Evolutionary conservation across 2,329 filamentous ascomycete species (phyloP), one percentile per base, ranked within the genome.

Genomic region (Fusarium pseudocircinatum): DNA sequence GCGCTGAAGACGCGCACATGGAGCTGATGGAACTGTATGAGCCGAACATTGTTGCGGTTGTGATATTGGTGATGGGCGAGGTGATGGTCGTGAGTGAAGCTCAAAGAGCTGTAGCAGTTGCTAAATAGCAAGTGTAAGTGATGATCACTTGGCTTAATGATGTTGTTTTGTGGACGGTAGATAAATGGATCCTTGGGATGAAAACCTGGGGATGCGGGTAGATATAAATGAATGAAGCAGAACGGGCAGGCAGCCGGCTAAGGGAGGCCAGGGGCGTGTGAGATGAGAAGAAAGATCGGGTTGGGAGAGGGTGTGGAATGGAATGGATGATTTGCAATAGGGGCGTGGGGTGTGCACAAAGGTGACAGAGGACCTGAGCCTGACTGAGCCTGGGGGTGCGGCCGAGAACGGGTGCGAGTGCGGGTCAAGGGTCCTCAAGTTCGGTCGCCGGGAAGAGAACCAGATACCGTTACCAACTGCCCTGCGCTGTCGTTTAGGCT

Each of bases 1-100:
- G 83, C 44, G 82, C 78, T 2, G 85, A 80, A 58, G 79, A 75
- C 72, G 81, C 78, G 80, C 83, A 82, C 81, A 86, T 82, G 72
- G 84, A 85, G 84, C 85, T 86, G 79, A 86, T 87, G 62, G 85
- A 86, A 59, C 85, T 83, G 79, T 85, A 87, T 69, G 86, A 82
- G 75, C 84, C 83, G 81, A 84, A 87, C 86, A 88, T 88, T 78
- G 75, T 80, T 73, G 63, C 63, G 63, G 75, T 77, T 66, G 63
- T 75, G 67, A 49, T 52, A 49, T 63, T 70, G 67, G 72, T 67
- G 60, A 64, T 65, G 53, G 73, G 66, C 52, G 73, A 75, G 70
- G 54, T 77, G 75, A 68, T 43, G 66, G 60, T 66, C 44, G 68
- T 53, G 57, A 67, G 49, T 70, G 65, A 69, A 72, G 72, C 72